Percentiles rank a stretch among this genome's conserved stretches.
Conservation (phyloP, 768 basidiomycete species). For the Solioccasus polychromus region DNA sequence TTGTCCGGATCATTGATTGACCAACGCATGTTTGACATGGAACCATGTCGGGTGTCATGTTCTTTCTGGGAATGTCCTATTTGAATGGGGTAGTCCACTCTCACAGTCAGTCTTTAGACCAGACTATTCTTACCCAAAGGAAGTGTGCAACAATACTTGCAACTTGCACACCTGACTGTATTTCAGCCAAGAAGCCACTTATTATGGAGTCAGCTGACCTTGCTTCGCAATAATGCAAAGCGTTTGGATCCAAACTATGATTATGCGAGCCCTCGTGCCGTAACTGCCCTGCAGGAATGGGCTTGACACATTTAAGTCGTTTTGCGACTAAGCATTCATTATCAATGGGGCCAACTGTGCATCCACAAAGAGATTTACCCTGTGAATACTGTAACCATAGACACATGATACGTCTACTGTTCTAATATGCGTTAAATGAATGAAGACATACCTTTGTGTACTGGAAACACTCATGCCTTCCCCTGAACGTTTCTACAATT, state of each 20-base stretch:
- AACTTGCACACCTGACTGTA: constrained; percentile 43
- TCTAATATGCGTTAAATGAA: background rate
- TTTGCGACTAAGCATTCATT: constrained; percentile 43
- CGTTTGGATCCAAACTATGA: constrained; percentile 41
- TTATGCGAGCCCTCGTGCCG: constrained; percentile 46
- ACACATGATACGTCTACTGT: background rate
- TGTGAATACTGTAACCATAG: constrained; percentile 47
- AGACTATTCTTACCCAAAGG: constrained; percentile 41
- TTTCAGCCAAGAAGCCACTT: constrained; percentile 3
- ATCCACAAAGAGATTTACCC: constrained; percentile 32
- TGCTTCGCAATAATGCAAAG: constrained; percentile 53
- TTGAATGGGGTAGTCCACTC: background rate
- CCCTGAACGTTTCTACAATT: constrained; percentile 59
- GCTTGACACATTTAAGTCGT: constrained; percentile 46
- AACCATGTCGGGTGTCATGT: constrained; percentile 60
- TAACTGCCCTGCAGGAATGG: constrained; percentile 40
- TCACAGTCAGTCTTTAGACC: too few relatives aligned
- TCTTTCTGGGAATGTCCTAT: constrained; percentile 55
- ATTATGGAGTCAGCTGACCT: constrained; percentile 28
- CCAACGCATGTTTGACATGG: constrained; percentile 58
- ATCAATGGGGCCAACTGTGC: background rate
- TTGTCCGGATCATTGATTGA: constrained; percentile 51
- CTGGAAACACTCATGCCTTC: constrained; percentile 56
- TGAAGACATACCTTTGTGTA: constrained; percentile 52
- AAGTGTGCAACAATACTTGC: constrained; percentile 57